Base-by-base conservation (phyloP, 2,329 filamentous ascomycete genomes). In the Neofusicoccum cordaticola region DNA sequence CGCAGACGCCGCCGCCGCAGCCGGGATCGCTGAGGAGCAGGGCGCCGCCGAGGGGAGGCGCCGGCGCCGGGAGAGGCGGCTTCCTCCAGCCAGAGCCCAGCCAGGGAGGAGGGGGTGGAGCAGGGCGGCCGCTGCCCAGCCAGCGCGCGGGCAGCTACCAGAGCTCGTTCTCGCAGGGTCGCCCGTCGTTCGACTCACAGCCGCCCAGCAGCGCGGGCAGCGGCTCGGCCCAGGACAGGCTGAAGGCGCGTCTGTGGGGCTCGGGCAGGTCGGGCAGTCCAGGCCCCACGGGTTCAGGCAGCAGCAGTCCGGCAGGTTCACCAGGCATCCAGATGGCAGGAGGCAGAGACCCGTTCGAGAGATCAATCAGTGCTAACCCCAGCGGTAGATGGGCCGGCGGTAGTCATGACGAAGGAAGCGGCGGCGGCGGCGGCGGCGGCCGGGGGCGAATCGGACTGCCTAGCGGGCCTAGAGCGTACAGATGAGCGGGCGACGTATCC, bases 171-270 rank as follows among this genome's bases (percentile, higher is more conserved):
- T 65, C 63, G 45, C 44, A 44, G 35, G 35, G 34, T 31, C 63
- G 73, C 78, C 71, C 68, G 73, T 78, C 57, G 73, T 73, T 44
- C 80, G 82, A 70, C 66, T 72, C 66, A 63, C 70, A 52, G 72
- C 71, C 68, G 72, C 73, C 76, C 72, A 75, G 81, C 67, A 75
- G 73, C 68, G 71, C 70, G 48, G 77, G 73, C 57, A 77, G 71
- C 47, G 81, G 78, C 2, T 82, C 82, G 39, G 92, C 92, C 58
- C 91, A 96, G 79, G 91, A 96, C 71, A 84, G 91, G 69, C 81
- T 97, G 70, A 91, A 92, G 73, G 91, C 93, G 71, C 82, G 91
- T 67, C 79, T 97, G 51, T 92, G 92, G 83, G 87, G 86, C n/a
- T 84, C 86, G 35, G 83, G 85, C 22, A 82, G 84, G 68, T 85